Percentiles rank a stretch among this genome's conserved stretches.
Evolutionary conservation across 1,284 basidiomycete species (phyloP).

Genomic region (Fomitopsis betulina): DNA sequence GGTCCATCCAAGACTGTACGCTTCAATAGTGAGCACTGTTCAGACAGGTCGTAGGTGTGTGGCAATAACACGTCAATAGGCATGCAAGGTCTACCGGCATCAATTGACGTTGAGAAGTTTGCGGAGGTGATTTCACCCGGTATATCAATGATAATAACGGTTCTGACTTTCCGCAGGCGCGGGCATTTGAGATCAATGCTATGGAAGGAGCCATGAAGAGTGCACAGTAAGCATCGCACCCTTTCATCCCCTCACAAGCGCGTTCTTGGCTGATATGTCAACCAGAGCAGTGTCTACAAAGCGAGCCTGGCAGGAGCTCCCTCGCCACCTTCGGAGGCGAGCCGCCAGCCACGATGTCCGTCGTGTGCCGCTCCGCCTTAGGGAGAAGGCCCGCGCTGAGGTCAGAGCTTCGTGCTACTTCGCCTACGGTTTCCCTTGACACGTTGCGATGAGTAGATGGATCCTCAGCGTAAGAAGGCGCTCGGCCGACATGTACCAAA

Average conservation of each 20-base stretch:
- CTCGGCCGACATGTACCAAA: constrained; percentile 47
- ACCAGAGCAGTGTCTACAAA: constrained; percentile 53
- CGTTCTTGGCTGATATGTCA: background rate
- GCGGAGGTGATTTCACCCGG: constrained; percentile 53
- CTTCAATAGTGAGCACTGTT: constrained; percentile 34
- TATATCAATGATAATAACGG: background rate
- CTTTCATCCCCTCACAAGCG: background rate
- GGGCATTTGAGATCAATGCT: constrained; percentile 83
- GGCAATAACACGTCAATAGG: constrained; percentile 29
- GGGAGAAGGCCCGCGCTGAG: constrained; percentile 78
- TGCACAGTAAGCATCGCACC: constrained; percentile 47
- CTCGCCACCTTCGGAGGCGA: constrained; percentile 81
- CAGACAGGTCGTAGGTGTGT: background rate
- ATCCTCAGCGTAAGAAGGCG: constrained; percentile 59
- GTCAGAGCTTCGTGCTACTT: constrained; percentile 35
- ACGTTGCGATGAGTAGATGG: constrained; percentile 55
- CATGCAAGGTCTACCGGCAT: constrained; percentile 59
- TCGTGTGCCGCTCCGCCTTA: constrained; percentile 77
- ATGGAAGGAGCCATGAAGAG: constrained; percentile 83
- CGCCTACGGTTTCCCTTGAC: background rate
- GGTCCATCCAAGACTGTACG: constrained; percentile 37
- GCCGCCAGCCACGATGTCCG: constrained; percentile 92
- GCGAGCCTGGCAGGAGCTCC: constrained; percentile 87
- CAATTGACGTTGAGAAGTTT: constrained; percentile 85
- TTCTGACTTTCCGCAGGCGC: constrained; percentile 45